Conservation (phyloP, 768 basidiomycete genomes). For the Rhodotorula kratochvilovae region DNA sequence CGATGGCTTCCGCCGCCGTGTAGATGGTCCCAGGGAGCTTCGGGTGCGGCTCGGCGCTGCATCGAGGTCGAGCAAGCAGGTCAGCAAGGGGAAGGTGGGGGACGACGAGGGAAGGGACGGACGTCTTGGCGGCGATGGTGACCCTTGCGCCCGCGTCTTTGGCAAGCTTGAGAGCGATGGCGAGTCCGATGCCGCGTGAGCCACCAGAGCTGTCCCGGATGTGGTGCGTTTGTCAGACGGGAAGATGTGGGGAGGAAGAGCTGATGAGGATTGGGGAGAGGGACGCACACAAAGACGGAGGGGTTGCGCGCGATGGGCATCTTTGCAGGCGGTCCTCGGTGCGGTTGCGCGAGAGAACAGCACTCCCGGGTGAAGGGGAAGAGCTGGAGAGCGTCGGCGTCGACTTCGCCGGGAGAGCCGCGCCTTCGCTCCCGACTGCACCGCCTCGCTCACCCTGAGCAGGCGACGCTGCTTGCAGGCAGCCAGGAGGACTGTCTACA, state of each 20-base stretch:
- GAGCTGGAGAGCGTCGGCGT: too few relatives aligned
- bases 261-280: not conserved
- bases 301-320: not conserved
- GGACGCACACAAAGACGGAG: conserved; percentile 2
- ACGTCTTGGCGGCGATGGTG: conserved; percentile 26
- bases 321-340: too few relatives aligned
- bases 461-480: too few relatives aligned
- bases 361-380: too few relatives aligned
- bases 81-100: too few relatives aligned
- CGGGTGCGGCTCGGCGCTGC: conserved; percentile 17
- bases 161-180: conserved; percentile 12
- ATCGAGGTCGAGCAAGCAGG: too few relatives aligned
- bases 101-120: not conserved
- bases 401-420: too few relatives aligned
- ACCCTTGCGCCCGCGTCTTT: not conserved
- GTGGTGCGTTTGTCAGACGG: not conserved
- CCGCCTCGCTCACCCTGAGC: too few relatives aligned
- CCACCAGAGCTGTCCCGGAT: conserved; percentile 2
- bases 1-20: conserved; percentile 18
- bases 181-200: conserved; percentile 17
- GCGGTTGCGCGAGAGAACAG: not conserved
- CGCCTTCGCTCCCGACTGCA: too few relatives aligned
- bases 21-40: conserved; percentile 24
- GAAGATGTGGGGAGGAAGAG: not conserved
- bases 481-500: too few relatives aligned